Conservation (phyloP, 495 filamentous ascomycete genomes). For the Cercophora samala region DNA sequence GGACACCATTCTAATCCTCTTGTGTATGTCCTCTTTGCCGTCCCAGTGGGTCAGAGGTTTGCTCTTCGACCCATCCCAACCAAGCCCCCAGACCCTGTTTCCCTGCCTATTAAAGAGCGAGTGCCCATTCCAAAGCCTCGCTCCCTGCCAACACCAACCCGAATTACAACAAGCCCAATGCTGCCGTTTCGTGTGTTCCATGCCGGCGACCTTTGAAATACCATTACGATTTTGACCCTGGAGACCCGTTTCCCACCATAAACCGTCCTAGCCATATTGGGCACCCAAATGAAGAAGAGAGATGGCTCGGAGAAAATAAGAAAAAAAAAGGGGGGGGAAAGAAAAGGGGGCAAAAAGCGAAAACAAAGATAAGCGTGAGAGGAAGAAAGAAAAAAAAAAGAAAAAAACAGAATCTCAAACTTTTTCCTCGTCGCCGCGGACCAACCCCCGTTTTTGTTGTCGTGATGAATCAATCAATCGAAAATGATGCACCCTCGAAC, state of each 20-base stretch:
- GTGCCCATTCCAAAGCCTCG: conserved; percentile 1
- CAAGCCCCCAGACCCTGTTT: not conserved
- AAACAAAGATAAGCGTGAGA: conserved; percentile 14
- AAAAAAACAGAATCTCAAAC: conserved; percentile 15
- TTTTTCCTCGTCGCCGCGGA: conserved; percentile 13
- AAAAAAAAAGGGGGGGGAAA: not conserved
- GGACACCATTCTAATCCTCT: conserved; percentile 23
- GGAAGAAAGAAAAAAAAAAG: conserved; percentile 15
- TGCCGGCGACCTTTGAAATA: conserved; percentile 3
- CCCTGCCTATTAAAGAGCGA: not conserved
- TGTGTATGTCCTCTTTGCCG: not conserved
- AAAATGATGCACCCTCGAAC: conserved; percentile 1
- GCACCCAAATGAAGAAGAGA: conserved; percentile 1
- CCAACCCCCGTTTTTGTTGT: conserved; percentile 10
- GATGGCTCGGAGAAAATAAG: not conserved
- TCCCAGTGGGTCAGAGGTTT: not conserved
- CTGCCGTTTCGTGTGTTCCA: not conserved
- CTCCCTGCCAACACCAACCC: not conserved
- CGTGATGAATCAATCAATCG: conserved; percentile 8
- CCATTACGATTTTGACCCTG: conserved; percentile 16
- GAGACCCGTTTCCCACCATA: not conserved
- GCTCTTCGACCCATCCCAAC: not conserved
- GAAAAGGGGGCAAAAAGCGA: conserved; percentile 17
- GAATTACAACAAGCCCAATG: not conserved
- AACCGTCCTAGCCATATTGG: not conserved